phyloP scores from a whole-genome alignment of 345 rosid species.

The Kernera saxatilis region DNA sequence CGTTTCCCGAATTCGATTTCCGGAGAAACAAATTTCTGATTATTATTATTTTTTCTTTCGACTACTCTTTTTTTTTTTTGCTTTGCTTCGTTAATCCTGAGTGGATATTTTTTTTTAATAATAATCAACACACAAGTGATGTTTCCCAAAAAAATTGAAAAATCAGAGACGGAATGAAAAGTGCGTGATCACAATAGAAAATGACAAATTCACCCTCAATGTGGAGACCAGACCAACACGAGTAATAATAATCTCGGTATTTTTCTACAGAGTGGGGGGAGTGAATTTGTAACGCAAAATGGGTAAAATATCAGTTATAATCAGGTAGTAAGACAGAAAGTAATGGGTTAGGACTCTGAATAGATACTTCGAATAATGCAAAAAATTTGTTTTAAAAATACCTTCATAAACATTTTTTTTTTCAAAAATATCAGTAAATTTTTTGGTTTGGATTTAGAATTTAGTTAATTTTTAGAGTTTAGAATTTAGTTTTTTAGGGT shows the following conservation, averaged over 20 bases:
- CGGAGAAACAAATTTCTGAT: not conserved
- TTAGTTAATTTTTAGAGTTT: no score
- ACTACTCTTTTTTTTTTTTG: not conserved
- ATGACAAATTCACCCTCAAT: not conserved
- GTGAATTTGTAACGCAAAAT: no score
- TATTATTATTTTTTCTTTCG: not conserved
- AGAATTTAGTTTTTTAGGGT: no score
- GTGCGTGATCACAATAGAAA: not conserved
- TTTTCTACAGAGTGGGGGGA: no score
- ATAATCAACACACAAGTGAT: not conserved
- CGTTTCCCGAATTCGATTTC: conserved; percentile 25
- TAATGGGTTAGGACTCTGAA: no score
- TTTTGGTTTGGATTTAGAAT: no score
- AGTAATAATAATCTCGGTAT: not conserved
- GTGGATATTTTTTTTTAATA: not conserved
- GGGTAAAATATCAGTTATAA: no score
- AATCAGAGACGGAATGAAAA: not conserved
- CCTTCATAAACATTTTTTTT: no score
- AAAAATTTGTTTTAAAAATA: no score
- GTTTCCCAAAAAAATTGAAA: not conserved
- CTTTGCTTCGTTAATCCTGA: conserved; percentile 1
- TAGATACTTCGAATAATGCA: no score
- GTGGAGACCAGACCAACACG: not conserved
- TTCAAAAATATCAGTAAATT: no score
- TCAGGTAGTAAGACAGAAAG: no score